Conservation (phyloP, 495 filamentous ascomycete genomes). For the Geopyxis carbonaria region DNA sequence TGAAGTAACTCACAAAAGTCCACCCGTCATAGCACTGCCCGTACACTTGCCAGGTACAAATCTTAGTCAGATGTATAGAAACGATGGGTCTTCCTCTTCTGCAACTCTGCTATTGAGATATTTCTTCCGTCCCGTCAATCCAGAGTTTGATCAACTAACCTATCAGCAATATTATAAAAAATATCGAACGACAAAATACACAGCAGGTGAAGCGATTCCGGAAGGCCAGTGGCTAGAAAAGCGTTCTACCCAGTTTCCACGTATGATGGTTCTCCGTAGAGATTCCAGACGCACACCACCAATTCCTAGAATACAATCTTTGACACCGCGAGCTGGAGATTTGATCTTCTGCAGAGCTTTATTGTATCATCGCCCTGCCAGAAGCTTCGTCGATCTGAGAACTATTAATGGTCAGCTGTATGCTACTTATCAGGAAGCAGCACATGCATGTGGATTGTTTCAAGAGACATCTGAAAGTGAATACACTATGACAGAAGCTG, state of each 20-base stretch:
- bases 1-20: constrained; percentile 4
- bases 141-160: not conserved
- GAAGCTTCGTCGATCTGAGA: not conserved
- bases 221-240: too few species aligned
- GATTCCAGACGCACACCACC: too few species aligned
- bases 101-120: constrained; percentile 2
- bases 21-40: constrained; percentile 1
- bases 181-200: too few species aligned
- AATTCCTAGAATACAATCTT: not conserved
- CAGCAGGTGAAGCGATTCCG: too few species aligned
- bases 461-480: constrained; percentile 1
- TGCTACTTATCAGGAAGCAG: constrained; percentile 9
- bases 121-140: constrained; percentile 1
- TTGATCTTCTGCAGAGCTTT: constrained; percentile 9
- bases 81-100: not conserved
- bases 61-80: constrained; percentile 5
- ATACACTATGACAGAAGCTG: constrained; percentile 4
- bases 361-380: not conserved
- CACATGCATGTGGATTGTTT: constrained; percentile 8
- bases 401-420: constrained; percentile 2
- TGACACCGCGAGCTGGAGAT: constrained; percentile 6
- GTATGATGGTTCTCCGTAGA: too few species aligned
- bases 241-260: too few species aligned
- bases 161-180: constrained; percentile 8
- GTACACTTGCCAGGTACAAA: constrained; percentile 5